Evolutionary conservation across 257 asterid species (phyloP).

Genomic region (Gynochthodes officinalis): DNA sequence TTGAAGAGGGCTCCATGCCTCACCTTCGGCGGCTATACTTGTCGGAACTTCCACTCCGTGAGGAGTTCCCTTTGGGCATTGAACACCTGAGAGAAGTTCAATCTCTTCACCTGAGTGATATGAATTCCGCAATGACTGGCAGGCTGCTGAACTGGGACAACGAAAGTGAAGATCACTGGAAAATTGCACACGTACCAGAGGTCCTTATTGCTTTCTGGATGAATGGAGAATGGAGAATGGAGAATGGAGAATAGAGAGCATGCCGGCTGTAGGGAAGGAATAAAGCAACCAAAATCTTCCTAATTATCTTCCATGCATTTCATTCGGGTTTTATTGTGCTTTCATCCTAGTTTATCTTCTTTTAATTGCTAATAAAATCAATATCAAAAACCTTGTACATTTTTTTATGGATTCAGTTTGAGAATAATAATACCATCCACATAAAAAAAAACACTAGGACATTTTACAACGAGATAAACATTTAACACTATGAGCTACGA

Average conservation of each 20-base stretch:
- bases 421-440: no score
- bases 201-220: constrained; percentile 6
- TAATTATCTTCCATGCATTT: background rate
- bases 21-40: background rate
- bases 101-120: constrained; percentile 7
- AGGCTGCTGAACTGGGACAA: background rate
- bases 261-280: background rate
- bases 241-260: background rate
- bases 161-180: background rate
- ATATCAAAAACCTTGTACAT: no score
- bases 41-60: constrained; percentile 12
- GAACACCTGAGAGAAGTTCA: constrained; percentile 1
- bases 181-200: constrained; percentile 2
- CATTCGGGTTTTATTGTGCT: no score
- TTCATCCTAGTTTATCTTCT: no score
- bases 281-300: background rate
- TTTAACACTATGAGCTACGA: no score
- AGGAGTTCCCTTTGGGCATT: constrained; percentile 15
- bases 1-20: constrained; percentile 34
- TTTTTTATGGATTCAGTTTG: no score
- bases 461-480: no score
- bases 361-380: no score
- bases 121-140: constrained; percentile 1
- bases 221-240: background rate
- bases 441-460: no score